Conservation (phyloP, 2,329 filamentous ascomycete species). For the Exophiala lecanii-corni region DNA sequence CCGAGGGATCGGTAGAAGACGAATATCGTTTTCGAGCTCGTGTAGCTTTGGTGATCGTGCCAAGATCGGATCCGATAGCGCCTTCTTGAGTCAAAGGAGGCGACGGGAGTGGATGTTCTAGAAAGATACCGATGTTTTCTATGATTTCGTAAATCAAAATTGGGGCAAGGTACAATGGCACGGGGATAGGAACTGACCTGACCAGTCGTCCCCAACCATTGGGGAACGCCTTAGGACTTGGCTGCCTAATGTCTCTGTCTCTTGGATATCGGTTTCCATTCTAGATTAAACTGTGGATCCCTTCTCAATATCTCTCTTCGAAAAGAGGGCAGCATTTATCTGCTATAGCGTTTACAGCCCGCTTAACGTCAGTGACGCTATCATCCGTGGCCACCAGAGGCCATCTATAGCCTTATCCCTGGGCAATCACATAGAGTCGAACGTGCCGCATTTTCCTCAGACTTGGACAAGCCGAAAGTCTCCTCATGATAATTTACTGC, state of each 20-base stretch:
- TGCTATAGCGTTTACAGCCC: constrained; percentile 4
- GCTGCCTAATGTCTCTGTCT: too few species aligned
- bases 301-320: too few species aligned
- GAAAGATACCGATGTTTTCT: constrained; percentile 1
- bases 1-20: constrained; percentile 5
- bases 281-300: too few species aligned
- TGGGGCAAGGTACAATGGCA: constrained; percentile 1
- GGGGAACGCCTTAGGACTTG: too few species aligned
- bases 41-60: constrained; percentile 1
- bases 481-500: not conserved
- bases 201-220: not conserved
- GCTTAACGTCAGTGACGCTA: constrained; percentile 4
- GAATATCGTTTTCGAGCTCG: constrained; percentile 7
- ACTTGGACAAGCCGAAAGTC: constrained; percentile 7
- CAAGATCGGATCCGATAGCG: constrained; percentile 1
- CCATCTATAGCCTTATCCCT: constrained; percentile 1
- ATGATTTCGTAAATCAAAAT: too few species aligned
- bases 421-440: constrained; percentile 2
- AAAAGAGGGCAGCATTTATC: too few species aligned
- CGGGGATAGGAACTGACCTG: not conserved
- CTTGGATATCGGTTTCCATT: too few species aligned
- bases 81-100: not conserved
- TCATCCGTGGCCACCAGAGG: constrained; percentile 1
- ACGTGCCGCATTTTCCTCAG: not conserved
- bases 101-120: constrained; percentile 4